Evolutionary conservation across 2,329 filamentous ascomycete species (phyloP).

Genomic region (Colletotrichum sp.): DNA sequence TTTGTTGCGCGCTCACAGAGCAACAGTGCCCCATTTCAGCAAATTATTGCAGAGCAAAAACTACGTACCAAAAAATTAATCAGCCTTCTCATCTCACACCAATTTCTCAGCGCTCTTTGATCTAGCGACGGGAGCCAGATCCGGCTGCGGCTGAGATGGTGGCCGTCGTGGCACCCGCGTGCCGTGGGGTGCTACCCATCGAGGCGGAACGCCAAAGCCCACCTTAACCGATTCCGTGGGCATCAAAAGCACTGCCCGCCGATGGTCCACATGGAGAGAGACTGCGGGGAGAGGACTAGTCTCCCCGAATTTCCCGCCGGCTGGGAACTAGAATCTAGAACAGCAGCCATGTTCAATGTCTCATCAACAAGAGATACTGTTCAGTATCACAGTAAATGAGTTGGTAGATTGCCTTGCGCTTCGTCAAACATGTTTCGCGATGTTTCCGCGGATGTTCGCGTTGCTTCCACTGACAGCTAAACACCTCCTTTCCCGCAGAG

Average conservation of each 20-base stretch:
- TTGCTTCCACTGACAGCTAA: not conserved
- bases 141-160: not conserved
- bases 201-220: not conserved
- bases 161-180: not conserved
- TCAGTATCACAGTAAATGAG: not conserved
- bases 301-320: not conserved
- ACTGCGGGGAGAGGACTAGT: not conserved
- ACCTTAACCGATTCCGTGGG: not conserved
- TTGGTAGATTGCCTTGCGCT: not conserved
- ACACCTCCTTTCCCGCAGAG: not conserved
- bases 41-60: not conserved
- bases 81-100: not conserved
- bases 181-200: not conserved
- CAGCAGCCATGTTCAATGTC: not conserved
- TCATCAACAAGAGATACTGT: not conserved
- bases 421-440: not conserved
- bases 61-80: not conserved
- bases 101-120: not conserved
- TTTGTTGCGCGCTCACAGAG: not conserved
- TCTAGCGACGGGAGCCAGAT: not conserved
- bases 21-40: accelerated
- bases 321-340: not conserved
- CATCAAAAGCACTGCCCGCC: not conserved
- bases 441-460: not conserved
- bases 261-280: not conserved